These are phyloP conservation scores for Ustilago hordei DNA, from an alignment of 1,284 basidiomycete genomes.

Conservation along the genomic window DNA sequence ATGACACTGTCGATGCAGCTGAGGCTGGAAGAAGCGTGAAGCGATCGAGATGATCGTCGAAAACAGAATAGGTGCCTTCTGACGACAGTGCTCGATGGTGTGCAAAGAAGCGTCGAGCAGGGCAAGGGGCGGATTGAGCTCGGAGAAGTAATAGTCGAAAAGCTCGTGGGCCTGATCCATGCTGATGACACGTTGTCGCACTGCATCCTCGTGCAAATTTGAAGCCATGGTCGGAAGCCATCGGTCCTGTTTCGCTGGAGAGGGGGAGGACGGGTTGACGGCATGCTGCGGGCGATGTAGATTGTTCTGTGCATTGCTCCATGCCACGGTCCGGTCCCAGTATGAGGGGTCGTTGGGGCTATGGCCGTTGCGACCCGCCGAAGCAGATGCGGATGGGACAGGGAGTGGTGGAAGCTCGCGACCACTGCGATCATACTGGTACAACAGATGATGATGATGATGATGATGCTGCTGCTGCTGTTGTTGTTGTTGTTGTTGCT, in stretches of 20 bases:
- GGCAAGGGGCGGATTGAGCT: slow-evolving; percentile 61
- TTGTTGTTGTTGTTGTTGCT: neutral
- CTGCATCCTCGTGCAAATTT: slow-evolving; percentile 39
- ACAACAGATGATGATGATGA: slow-evolving; percentile 4
- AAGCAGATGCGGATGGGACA: slow-evolving; percentile 14
- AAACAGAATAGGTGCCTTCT: slow-evolving; percentile 81
- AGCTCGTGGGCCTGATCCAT: slow-evolving; percentile 42
- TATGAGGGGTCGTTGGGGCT: slow-evolving; percentile 20
- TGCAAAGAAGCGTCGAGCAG: slow-evolving; percentile 70
- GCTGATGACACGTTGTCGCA: slow-evolving; percentile 39
- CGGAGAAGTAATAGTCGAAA: slow-evolving; percentile 41
- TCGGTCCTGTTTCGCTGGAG: neutral
- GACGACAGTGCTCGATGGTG: slow-evolving; percentile 76
- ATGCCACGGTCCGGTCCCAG: slow-evolving; percentile 30
- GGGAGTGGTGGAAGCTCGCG: slow-evolving; percentile 36
- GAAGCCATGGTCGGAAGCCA: slow-evolving; percentile 11
- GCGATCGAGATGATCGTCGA: slow-evolving; percentile 83
- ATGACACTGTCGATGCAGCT: slow-evolving; percentile 77
- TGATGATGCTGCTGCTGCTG: neutral
- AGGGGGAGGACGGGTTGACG: slow-evolving; percentile 4
- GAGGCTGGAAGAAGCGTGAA: slow-evolving; percentile 83
- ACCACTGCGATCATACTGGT: slow-evolving; percentile 26
- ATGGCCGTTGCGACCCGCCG: slow-evolving; percentile 14
- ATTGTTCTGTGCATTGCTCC: slow-evolving; percentile 25
- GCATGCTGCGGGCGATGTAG: slow-evolving; percentile 15